Evolutionary conservation across 768 basidiomycete genomes (phyloP).

Genomic region (Hemileccinum rubropunctum): DNA sequence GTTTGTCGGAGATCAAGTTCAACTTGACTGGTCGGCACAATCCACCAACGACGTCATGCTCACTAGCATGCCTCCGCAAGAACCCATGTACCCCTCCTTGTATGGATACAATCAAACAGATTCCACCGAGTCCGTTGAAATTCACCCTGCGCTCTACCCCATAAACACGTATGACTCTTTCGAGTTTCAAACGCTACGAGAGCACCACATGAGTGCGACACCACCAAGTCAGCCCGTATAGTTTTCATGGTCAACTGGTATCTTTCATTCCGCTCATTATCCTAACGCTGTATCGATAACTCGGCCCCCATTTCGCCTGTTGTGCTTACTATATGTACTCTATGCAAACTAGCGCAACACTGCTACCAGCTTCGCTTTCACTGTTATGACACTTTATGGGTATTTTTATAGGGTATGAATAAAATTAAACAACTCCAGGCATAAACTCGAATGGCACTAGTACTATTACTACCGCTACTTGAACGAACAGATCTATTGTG

Average conservation of each 20-base stretch:
- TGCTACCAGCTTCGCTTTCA: slow-evolving; percentile 8
- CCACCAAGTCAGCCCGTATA: slow-evolving; percentile 25
- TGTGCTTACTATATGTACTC: slow-evolving; percentile 9
- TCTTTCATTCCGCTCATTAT: slow-evolving; percentile 19
- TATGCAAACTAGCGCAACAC: slow-evolving; percentile 4
- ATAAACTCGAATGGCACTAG: background rate
- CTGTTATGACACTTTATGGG: slow-evolving; percentile 14
- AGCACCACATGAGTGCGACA: slow-evolving; percentile 19
- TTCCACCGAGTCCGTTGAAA: slow-evolving; percentile 17
- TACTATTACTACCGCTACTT: slow-evolving; percentile 6
- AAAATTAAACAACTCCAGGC: slow-evolving; percentile 7
- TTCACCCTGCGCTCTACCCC: slow-evolving; percentile 15
- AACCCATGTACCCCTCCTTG: slow-evolving; percentile 11
- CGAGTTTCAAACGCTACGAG: slow-evolving; percentile 33
- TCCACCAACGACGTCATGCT: slow-evolving; percentile 13
- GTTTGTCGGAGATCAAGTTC: slow-evolving; percentile 13
- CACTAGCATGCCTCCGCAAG: slow-evolving; percentile 7
- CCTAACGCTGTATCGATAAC: slow-evolving; percentile 31
- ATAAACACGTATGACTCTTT: slow-evolving; percentile 29
- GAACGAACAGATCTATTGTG: background rate
- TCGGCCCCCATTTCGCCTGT: background rate
- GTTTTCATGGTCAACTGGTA: background rate
- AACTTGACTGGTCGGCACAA: slow-evolving; percentile 14
- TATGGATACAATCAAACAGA: slow-evolving; percentile 22
- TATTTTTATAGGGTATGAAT: slow-evolving; percentile 24